Evolutionary conservation across 345 rosid species (phyloP).

Genomic region (Eucalyptus polyanthemos): DNA sequence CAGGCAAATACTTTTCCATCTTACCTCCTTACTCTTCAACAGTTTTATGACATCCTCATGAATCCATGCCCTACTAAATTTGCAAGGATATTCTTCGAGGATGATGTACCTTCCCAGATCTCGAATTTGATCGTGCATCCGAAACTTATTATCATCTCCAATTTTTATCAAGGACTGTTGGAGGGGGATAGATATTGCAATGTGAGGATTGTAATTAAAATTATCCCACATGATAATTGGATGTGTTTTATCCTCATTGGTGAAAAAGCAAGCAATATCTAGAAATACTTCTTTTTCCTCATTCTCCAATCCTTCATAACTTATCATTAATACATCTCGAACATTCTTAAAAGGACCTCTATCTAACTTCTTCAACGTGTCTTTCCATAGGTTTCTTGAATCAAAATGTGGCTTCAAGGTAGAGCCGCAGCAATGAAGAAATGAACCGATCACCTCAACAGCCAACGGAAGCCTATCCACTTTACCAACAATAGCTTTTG

Average conservation of each 20-base stretch:
- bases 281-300: not conserved
- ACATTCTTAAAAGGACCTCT: not conserved
- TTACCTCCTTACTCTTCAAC: not conserved
- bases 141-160: not conserved
- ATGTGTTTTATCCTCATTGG: not conserved
- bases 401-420: no score
- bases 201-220: no score
- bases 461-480: no score
- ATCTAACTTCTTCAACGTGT: no score
- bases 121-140: not conserved
- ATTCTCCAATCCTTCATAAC: not conserved
- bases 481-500: no score
- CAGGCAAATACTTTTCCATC: no score
- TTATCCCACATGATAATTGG: not conserved
- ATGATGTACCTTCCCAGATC: not conserved
- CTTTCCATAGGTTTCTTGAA: no score
- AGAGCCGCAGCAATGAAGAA: no score
- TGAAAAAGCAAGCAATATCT: not conserved
- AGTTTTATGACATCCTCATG: not conserved
- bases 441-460: no score
- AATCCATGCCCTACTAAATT: not conserved
- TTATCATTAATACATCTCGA: not conserved
- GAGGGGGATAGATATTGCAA: not conserved
- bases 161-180: not conserved
- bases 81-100: no score